Percentiles rank a stretch among this genome's conserved stretches.
These are phyloP conservation scores for Penicillium roqueforti DNA, from an alignment of 495 filamentous ascomycete species.

Conservation along the genomic window DNA sequence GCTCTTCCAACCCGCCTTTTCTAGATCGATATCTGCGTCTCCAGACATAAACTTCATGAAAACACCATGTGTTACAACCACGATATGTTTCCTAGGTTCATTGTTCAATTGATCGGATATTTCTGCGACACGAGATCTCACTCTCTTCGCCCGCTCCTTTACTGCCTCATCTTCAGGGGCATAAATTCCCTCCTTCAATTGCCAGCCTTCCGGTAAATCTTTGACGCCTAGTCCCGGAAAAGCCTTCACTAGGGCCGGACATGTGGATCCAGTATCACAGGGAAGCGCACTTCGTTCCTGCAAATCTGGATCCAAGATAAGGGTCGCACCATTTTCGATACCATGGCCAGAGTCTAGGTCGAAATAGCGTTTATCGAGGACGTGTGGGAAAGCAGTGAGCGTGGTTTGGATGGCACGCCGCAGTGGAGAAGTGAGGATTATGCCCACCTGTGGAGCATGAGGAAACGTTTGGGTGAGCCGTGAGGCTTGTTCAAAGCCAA, in stretches of 20 bases:
- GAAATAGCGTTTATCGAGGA: conserved; percentile 2
- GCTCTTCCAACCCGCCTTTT: not conserved
- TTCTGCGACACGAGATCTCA: not conserved
- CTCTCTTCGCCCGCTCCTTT: conserved; percentile 2
- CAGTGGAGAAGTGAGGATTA: conserved; percentile 1
- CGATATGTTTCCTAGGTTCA: not conserved
- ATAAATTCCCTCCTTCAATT: conserved; percentile 1
- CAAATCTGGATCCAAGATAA: not conserved
- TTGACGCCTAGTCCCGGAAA: not conserved
- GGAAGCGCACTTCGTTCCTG: conserved; percentile 3
- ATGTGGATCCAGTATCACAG: conserved; percentile 2
- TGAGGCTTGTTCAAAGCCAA: not conserved
- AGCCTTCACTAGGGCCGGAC: not conserved
- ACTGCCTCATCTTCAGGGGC: not conserved
- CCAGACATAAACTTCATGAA: not conserved
- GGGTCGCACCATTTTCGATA: not conserved
- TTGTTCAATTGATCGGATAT: not conserved
- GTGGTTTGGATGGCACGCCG: not conserved
- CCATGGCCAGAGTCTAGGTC: not conserved
- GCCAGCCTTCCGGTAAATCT: not conserved
- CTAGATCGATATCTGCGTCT: not conserved
- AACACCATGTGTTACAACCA: conserved; percentile 3
- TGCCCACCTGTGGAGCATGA: not conserved
- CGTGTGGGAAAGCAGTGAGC: not conserved
- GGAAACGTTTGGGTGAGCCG: not conserved